phyloP scores from a whole-genome alignment of 2,329 filamentous ascomycete species.

The Lomentospora prolificans region DNA sequence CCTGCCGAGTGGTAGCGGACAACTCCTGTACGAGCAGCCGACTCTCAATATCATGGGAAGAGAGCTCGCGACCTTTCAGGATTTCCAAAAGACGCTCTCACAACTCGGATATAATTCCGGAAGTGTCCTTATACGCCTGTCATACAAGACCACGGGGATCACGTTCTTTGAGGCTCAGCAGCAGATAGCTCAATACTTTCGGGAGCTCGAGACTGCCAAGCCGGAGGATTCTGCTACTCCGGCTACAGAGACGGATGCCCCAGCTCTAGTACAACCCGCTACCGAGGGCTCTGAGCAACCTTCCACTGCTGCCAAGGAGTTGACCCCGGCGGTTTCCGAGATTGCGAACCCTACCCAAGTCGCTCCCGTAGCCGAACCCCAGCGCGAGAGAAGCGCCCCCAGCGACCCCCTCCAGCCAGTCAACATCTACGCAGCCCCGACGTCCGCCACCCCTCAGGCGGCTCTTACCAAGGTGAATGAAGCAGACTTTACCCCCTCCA shows the following conservation, averaged over 20 bases:
- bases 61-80: slow-evolving; percentile 65
- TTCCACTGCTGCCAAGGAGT: slow-evolving; percentile 10
- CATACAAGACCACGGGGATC: slow-evolving; percentile 64
- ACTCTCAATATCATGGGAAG: slow-evolving; percentile 75
- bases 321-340: slow-evolving; percentile 14
- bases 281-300: slow-evolving; percentile 9
- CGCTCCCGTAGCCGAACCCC: slow-evolving; percentile 5
- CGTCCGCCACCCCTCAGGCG: slow-evolving; percentile 63
- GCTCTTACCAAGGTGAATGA: slow-evolving; percentile 50
- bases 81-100: slow-evolving; percentile 80
- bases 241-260: neutral
- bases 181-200: slow-evolving; percentile 70
- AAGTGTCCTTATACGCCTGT: slow-evolving; percentile 66
- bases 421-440: slow-evolving; percentile 69
- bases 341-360: slow-evolving; percentile 1
- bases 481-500: slow-evolving; percentile 64
- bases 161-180: slow-evolving; percentile 79
- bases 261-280: neutral
- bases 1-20: slow-evolving; percentile 51
- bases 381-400: slow-evolving; percentile 15
- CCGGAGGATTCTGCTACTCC: slow-evolving; percentile 7
- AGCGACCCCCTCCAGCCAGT: slow-evolving; percentile 40
- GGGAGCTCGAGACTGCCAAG: slow-evolving; percentile 20
- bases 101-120: slow-evolving; percentile 84
- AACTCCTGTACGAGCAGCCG: slow-evolving; percentile 81